Evolutionary conservation across 371 early-diverging fungal genomes (phyloP).

Genomic region (Mycotypha africana): DNA sequence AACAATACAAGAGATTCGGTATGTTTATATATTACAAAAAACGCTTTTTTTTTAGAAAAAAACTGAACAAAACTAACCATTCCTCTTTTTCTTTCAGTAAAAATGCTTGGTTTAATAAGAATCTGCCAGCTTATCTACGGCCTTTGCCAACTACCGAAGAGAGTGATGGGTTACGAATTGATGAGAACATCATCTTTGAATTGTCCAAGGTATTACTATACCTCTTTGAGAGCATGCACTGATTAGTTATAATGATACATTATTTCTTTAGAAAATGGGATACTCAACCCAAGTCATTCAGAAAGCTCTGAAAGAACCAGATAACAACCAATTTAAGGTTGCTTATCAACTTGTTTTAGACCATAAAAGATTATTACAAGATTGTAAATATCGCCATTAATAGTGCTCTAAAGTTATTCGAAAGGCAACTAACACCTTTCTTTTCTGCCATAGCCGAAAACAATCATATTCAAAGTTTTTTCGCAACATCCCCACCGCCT

Average conservation of each 20-base stretch:
- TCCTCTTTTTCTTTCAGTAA: conserved; percentile 36
- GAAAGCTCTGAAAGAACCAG: conserved; percentile 66
- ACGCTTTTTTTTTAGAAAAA: no score
- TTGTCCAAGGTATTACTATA: conserved; percentile 54
- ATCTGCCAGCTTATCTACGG: conserved; percentile 86
- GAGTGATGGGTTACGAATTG: conserved; percentile 57
- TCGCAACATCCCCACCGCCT: conserved; percentile 62
- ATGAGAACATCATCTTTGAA: conserved; percentile 73
- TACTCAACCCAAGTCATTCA: conserved; percentile 65
- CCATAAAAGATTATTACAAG: conserved; percentile 68
- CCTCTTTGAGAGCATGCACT: neutral
- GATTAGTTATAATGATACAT: neutral
- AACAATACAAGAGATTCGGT: conserved; percentile 84
- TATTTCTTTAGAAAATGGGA: conserved; percentile 65
- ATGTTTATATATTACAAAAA: conserved; percentile 8
- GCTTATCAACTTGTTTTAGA: conserved; percentile 91
- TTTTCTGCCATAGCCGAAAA: conserved; percentile 21
- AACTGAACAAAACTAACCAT: no score
- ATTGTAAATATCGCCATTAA: conserved; percentile 39
- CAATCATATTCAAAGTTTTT: conserved; percentile 55
- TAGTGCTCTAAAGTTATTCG: neutral
- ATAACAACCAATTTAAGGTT: conserved; percentile 90
- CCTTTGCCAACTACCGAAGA: conserved; percentile 68
- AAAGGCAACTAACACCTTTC: neutral
- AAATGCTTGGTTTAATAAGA: conserved; percentile 86